phyloP scores from a whole-genome alignment of 2,329 filamentous ascomycete genomes.

The Orbilia ellipsospora region DNA sequence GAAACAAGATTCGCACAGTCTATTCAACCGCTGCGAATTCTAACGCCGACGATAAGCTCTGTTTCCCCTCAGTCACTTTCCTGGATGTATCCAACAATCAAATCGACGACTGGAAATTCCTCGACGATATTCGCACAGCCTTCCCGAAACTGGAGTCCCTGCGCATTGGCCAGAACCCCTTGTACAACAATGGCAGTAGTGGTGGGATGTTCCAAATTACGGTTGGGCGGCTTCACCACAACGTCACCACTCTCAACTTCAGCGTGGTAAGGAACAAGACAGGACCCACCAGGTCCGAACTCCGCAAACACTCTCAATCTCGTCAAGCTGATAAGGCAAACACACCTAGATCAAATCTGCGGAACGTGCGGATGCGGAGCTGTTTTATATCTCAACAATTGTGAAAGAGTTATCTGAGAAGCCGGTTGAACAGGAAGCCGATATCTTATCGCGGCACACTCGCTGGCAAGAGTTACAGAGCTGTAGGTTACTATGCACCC shows the following conservation, averaged over 20 bases:
- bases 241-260: constrained; percentile 39
- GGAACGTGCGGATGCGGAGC: constrained; percentile 87
- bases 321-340: constrained; percentile 40
- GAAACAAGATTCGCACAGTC: constrained; percentile 73
- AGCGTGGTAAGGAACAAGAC: constrained; percentile 41
- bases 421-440: constrained; percentile 67
- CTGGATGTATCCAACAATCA: constrained; percentile 80
- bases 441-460: constrained; percentile 73
- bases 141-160: constrained; percentile 81
- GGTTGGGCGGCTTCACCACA: constrained; percentile 32
- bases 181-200: constrained; percentile 70
- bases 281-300: constrained; percentile 8
- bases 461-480: constrained; percentile 79
- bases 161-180: constrained; percentile 85
- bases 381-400: constrained; percentile 90
- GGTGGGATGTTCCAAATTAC: constrained; percentile 61
- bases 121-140: constrained; percentile 66
- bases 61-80: constrained; percentile 71
- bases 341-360: constrained; percentile 70
- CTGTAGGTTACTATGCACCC: constrained; percentile 69
- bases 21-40: constrained; percentile 60
- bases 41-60: constrained; percentile 61
- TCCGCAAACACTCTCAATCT: not conserved
- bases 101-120: constrained; percentile 76
- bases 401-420: constrained; percentile 76